Evolutionary conservation across 2,329 filamentous ascomycete species (phyloP).

Genomic region (Blumeriella jaapii): DNA sequence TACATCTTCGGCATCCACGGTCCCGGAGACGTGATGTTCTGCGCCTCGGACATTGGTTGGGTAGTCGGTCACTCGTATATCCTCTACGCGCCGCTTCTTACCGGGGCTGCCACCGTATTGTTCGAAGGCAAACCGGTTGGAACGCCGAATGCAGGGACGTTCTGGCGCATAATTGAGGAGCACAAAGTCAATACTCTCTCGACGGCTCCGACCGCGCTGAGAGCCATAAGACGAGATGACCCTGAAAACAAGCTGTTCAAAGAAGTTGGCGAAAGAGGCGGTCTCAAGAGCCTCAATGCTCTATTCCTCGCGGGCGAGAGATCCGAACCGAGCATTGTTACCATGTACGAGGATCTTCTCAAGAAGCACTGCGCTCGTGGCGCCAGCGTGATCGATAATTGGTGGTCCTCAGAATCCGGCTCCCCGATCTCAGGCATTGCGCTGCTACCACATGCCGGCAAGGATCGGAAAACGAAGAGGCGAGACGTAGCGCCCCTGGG

Average conservation of each 20-base stretch:
- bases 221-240: slow-evolving; percentile 80
- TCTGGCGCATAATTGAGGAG: slow-evolving; percentile 79
- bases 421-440: slow-evolving; percentile 57
- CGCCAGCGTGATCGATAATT: slow-evolving; percentile 57
- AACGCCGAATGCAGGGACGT: slow-evolving; percentile 74
- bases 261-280: slow-evolving; percentile 52
- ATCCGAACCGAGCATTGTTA: slow-evolving; percentile 76
- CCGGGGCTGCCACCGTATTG: slow-evolving; percentile 74
- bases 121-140: slow-evolving; percentile 93
- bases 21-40: slow-evolving; percentile 65
- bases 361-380: slow-evolving; percentile 50
- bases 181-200: slow-evolving; percentile 77
- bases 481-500: slow-evolving; percentile 36
- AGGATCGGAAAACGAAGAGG: slow-evolving; percentile 34
- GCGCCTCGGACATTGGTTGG: slow-evolving; percentile 81
- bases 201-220: slow-evolving; percentile 77
- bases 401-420: slow-evolving; percentile 64
- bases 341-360: slow-evolving; percentile 67
- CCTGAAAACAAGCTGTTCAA: slow-evolving; percentile 58
- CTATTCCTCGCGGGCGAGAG: slow-evolving; percentile 84
- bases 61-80: slow-evolving; percentile 82
- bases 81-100: slow-evolving; percentile 74
- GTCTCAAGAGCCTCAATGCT: slow-evolving; percentile 58
- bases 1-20: slow-evolving; percentile 76
- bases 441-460: slow-evolving; percentile 49